Evolutionary conservation across 345 rosid species (phyloP), one percentile per base, ranked within the genome.

Genomic region (Punica granatum): DNA sequence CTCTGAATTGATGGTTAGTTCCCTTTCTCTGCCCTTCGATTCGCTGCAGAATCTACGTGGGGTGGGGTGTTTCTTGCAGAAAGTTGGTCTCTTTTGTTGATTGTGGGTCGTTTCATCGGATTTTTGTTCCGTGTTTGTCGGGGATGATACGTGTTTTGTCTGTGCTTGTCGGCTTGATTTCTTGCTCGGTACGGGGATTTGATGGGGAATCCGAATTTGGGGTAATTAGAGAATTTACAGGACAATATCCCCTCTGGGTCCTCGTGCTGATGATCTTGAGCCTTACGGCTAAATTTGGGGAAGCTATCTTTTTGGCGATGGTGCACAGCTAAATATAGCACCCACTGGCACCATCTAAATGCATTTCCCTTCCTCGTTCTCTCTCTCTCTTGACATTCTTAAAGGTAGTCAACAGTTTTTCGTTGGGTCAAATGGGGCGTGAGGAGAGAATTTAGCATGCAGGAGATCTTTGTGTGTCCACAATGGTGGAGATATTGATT

Each of bases 201-300:
- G 32, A 30, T 26, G 11, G 34, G 34, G 61, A 26, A 26, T 56
- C 61, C 26, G 61, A 26, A 56, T 56, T 10, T 56, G 61, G 61
- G 61, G 10, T n/a, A n/a, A n/a, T 30, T 33, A 10, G 30, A 51
- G 36, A 36, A 67, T 56, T 54, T 25, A 54, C 63, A 30, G 64
- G 25, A 37, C 48, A 30, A 28, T 58, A 41, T 68, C 68, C 58
- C 28, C 60, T 51, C 35, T 64, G n/a, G 59, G 31, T 60, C 65
- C 49, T 41, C 23, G 41, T 54, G 53, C 28, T 53, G 33, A 56
- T 68, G 56, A 61, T 70, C 68, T 63, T 68, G 70, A 26, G 54
- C 83, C 83, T 73, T 78, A 73, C 80, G 25, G 72, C 82, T 78
- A 76, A 74, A 80, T 83, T 76, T 78, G 76, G 82, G 82, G 76